These are phyloP conservation scores for Amanita molliuscula DNA, from an alignment of 768 basidiomycete genomes.

Conservation along the genomic window DNA sequence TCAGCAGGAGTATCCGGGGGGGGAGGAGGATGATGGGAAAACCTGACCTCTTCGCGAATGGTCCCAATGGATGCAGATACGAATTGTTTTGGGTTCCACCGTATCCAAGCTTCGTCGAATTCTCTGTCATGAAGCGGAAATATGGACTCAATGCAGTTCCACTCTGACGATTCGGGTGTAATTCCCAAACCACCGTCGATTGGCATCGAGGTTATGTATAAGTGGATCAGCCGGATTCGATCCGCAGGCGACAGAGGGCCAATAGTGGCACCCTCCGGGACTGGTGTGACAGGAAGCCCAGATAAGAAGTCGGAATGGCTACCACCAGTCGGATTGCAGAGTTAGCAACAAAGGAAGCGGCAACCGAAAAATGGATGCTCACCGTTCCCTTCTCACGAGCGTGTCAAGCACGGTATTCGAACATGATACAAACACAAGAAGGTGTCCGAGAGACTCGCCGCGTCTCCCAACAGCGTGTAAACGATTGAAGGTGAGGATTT, in stretches of 20 bases:
- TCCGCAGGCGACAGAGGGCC: constrained; percentile 57
- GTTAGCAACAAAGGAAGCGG: not conserved
- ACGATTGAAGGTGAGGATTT: constrained; percentile 49
- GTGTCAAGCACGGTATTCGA: constrained; percentile 48
- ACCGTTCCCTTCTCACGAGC: constrained; percentile 71
- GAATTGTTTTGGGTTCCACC: constrained; percentile 60
- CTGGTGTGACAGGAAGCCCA: constrained; percentile 50
- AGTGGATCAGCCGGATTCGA: constrained; percentile 69
- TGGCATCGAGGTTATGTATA: constrained; percentile 57
- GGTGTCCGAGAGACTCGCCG: constrained; percentile 66
- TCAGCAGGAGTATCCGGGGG: not conserved
- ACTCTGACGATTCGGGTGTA: constrained; percentile 56
- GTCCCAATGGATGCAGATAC: constrained; percentile 55
- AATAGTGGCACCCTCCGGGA: constrained; percentile 32
- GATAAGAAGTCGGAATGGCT: constrained; percentile 73
- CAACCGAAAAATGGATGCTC: constrained; percentile 17
- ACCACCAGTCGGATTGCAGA: not conserved
- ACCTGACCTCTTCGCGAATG: constrained; percentile 62
- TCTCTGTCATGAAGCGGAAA: constrained; percentile 77
- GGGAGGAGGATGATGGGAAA: not conserved
- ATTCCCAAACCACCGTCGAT: constrained; percentile 83
- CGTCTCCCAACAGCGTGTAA: constrained; percentile 64
- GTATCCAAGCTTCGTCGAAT: constrained; percentile 75
- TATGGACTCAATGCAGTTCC: constrained; percentile 75
- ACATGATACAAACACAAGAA: constrained; percentile 70